Evolutionary conservation across 2,329 filamentous ascomycete genomes (phyloP), one percentile per base, ranked within the genome.

Genomic region (Aspergillus bombycis): DNA sequence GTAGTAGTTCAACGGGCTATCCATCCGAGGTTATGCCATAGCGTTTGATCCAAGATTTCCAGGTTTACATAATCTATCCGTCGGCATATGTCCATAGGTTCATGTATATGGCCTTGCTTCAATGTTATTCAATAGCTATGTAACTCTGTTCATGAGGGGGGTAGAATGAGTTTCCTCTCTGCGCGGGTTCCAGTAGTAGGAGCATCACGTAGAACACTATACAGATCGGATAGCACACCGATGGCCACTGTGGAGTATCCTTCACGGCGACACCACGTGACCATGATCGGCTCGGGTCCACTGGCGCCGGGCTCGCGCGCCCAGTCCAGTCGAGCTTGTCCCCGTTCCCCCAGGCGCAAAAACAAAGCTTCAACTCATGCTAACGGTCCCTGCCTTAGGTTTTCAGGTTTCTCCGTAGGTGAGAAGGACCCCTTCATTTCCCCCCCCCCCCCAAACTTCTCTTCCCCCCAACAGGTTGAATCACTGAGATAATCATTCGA

Each of bases 351-450:
- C 52, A 21, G 52, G 52, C 32, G 52, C 52, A 55, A 55, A 55
- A 55, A 55, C 52, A 55, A 55, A 55, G 52, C 52, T 55, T 55
- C 52, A 53, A 36, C 32, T 54, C 23, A 19, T 36, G 50, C 16
- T 16, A 41, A 16, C 8, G 38, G 38, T 41, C 19, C 19, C 16
- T 34, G 50, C 52, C n/a, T 55, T 55, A 55, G 52, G 10, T 55
- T 55, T 54, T 55, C 32, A 55, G 32, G 52, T 55, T 54, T 26
- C 52, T 19, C 12, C 19, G 16, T 55, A n/a, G 23, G 52, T 26
- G n/a, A 21, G 30, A 32, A 32, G 16, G 16, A 32, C 14, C 46
- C 34, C 19, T 23, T 11, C 32, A 14, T 36, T 55, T 10, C n/a
- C 9, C 11, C 11, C 30, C 9, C 32, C 32, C 30, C 19, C n/a